Percentiles rank a stretch among this genome's conserved stretches.
phyloP scores from a whole-genome alignment of 139 green algal genomes.

The Pedinophyceae sp. region DNA sequence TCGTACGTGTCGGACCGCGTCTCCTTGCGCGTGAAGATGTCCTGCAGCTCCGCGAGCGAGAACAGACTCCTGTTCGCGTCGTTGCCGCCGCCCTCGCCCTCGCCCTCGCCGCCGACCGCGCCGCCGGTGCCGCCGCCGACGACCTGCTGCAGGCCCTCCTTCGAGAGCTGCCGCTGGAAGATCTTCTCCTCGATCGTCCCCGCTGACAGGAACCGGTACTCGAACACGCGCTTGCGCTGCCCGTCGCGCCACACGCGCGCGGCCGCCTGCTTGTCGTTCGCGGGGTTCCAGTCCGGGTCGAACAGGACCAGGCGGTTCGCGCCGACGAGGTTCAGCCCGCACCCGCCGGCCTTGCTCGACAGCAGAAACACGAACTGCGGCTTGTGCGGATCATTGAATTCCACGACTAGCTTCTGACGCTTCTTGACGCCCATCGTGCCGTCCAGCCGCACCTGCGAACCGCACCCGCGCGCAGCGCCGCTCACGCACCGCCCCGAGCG shows the following conservation, averaged over 20 bases:
- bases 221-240: constrained; percentile 87
- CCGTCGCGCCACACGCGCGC: constrained; percentile 91
- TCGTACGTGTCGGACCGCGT: constrained; percentile 70
- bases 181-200: constrained; percentile 98
- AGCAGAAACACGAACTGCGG: constrained; percentile 95
- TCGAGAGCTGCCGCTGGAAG: constrained; percentile 87
- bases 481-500: no score
- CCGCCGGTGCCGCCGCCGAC: constrained; percentile 11
- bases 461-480: no score
- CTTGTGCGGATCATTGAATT: constrained; percentile 45
- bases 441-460: constrained; percentile 85
- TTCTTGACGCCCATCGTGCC: constrained; percentile 81
- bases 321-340: constrained; percentile 94
- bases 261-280: constrained; percentile 61
- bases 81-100: constrained; percentile 1
- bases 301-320: constrained; percentile 90
- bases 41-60: constrained; percentile 70
- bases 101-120: constrained; percentile 1
- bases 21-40: constrained; percentile 69
- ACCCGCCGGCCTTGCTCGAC: constrained; percentile 83
- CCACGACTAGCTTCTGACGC: constrained; percentile 82
- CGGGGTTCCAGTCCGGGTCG: constrained; percentile 88
- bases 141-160: constrained; percentile 57
- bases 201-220: constrained; percentile 89
- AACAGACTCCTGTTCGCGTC: constrained; percentile 38